These are phyloP conservation scores for Eutypa lata DNA, from an alignment of 2,329 filamentous ascomycete species.

Conservation along the genomic window DNA sequence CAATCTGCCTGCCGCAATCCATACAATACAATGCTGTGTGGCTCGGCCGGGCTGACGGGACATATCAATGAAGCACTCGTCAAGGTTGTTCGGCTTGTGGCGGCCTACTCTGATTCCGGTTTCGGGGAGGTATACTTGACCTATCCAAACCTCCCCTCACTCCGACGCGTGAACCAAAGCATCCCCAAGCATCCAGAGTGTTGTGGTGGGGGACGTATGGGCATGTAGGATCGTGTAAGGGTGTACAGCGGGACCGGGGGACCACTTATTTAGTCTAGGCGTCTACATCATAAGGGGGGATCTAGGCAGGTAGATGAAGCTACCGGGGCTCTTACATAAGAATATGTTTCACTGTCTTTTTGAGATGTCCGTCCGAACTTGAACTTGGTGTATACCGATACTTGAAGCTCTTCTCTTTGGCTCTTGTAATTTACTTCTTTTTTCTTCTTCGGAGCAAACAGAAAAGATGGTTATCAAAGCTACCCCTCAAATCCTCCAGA, in stretches of 20 bases:
- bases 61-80: neutral
- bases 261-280: neutral
- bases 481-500: conserved; percentile 9
- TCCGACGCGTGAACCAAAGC: neutral
- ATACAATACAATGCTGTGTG: neutral
- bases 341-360: neutral
- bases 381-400: neutral
- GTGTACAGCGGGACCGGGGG: neutral
- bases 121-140: neutral
- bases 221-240: neutral
- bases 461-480: neutral
- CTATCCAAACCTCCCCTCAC: neutral
- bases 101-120: neutral
- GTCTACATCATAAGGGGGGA: neutral
- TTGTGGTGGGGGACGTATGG: neutral
- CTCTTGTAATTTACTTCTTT: no score
- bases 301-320: neutral
- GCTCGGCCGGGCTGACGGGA: neutral
- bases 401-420: neutral
- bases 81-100: neutral
- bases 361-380: neutral
- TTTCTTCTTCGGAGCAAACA: neutral
- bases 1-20: neutral
- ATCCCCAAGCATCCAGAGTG: neutral
- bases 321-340: neutral